Base-by-base conservation (phyloP, 1,284 basidiomycete genomes). In the Xerocomus nothofagi region DNA sequence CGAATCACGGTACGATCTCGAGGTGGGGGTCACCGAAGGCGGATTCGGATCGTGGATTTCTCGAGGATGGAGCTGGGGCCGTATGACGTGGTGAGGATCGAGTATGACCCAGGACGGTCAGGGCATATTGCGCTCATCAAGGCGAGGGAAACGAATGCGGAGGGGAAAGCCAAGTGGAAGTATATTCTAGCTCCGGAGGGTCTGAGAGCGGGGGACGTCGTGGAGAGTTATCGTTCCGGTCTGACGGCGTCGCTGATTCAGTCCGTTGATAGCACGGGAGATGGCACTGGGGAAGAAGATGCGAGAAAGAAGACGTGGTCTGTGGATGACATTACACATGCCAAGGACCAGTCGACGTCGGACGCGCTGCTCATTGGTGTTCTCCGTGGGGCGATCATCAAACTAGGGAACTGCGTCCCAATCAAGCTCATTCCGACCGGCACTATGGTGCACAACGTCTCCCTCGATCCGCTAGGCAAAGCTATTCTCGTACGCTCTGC, bases 131-230 rank as follows among this genome's bases (percentile, higher is more conserved):
- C 96, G 1, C 79, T 99, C 46, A 66, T 98, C 57, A 77, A 79
- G 61, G 82, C 78, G 65, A 76, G 84, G 51, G 70, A 83, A 60
- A 71, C 73, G 1, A 65, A 64, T 15, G 72, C 72, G 18, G 70
- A 76, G 60, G 81, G 79, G 5, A 67, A 50, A 54, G 71, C 79
- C 57, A 74, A 75, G 60, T 84, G 80, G 79, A 89, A 84, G 63
- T 98, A 99, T 69, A 95, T 98, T 61, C 75, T 98, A 42, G 94
- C 96, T 1, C 88, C 91, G 1, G 92, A 97, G 54, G 93, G 91
- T 5, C 72, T 98, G 61, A 77, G 91, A 27, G 89, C 91, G 1
- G 97, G 97, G 7, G 88, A 96, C 61, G 79, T 83, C 27, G 92
- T 99, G 44, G 83, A 92, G 70, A 92, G 88, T 60, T 98, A 93